Conservation (phyloP, 495 filamentous ascomycete genomes). For the Aspergillus homomorphus region DNA sequence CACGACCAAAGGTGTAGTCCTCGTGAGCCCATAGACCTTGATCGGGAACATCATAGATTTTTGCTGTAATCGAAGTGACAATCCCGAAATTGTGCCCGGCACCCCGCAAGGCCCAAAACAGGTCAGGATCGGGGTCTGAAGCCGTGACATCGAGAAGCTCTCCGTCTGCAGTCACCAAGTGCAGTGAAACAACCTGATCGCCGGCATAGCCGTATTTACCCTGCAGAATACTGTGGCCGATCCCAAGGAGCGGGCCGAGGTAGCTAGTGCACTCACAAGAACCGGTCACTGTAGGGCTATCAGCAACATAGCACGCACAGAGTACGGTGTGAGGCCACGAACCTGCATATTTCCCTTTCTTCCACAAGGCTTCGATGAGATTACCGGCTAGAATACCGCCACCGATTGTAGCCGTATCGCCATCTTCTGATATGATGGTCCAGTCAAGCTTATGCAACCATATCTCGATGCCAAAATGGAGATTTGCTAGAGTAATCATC, state of each 20-base stretch:
- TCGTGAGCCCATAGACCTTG: neutral
- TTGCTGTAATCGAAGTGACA: neutral
- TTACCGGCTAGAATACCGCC: slow-evolving; percentile 45
- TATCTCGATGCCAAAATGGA: slow-evolving; percentile 51
- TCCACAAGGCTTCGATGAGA: slow-evolving; percentile 32
- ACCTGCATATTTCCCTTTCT: slow-evolving; percentile 21
- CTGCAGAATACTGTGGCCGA: neutral
- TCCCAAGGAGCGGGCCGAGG: slow-evolving; percentile 45
- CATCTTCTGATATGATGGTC: slow-evolving; percentile 39
- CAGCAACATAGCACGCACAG: neutral
- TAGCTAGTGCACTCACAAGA: slow-evolving; percentile 54
- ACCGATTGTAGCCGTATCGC: slow-evolving; percentile 46
- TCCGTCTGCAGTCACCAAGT: slow-evolving; percentile 1
- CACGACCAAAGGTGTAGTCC: neutral
- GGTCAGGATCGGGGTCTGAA: neutral
- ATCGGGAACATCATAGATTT: neutral
- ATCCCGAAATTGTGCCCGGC: slow-evolving; percentile 1
- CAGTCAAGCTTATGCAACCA: slow-evolving; percentile 38
- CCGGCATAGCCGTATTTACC: slow-evolving; percentile 1
- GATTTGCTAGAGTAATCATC: slow-evolving; percentile 36
- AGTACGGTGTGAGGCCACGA: neutral
- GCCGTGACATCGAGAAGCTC: neutral
- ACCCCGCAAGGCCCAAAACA: neutral
- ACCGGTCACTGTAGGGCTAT: slow-evolving; percentile 42
- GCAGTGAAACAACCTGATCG: neutral